A percentile compares a stretch with the other conserved stretches of the same genome.
Conservation (phyloP, 345 rosid species). For the Brassica juncea region DNA sequence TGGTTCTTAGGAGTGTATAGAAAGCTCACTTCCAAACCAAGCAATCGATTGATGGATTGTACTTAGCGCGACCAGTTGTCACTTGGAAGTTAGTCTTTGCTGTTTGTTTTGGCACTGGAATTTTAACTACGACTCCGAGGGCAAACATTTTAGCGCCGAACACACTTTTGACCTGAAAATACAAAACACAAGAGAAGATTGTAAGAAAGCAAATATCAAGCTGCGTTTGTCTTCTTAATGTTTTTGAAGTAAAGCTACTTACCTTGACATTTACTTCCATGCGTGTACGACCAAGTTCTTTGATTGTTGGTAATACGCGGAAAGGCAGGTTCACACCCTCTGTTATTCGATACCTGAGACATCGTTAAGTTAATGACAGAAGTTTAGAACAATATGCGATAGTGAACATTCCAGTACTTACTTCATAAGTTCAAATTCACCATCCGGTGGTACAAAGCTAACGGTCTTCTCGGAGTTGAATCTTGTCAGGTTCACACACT, state of each 20-base stretch:
- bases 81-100: constrained; percentile 98
- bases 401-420: constrained; percentile 43
- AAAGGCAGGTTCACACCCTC: constrained; percentile 99
- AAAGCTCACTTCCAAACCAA: constrained; percentile 98
- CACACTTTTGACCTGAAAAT: constrained; percentile 93
- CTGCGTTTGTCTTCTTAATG: not conserved
- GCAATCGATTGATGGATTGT: constrained; percentile 93
- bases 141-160: constrained; percentile 99
- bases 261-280: constrained; percentile 99
- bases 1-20: not conserved
- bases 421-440: constrained; percentile 99
- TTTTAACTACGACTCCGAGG: constrained; percentile 94
- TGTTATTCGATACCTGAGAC: constrained; percentile 82
- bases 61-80: constrained; percentile 94
- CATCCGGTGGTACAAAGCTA: constrained; percentile 99
- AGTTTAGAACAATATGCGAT: not conserved
- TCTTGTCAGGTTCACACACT: constrained; percentile 95
- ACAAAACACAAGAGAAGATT: constrained; percentile 21
- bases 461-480: constrained; percentile 98
- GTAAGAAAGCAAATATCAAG: constrained; percentile 28
- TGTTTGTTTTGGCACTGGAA: constrained; percentile 98
- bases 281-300: constrained; percentile 98
- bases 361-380: constrained; percentile 4
- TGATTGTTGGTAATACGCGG: constrained; percentile 93
- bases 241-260: constrained; percentile 25